phyloP scores from a whole-genome alignment of 768 basidiomycete genomes.

The Rhodotorula diobovata region DNA sequence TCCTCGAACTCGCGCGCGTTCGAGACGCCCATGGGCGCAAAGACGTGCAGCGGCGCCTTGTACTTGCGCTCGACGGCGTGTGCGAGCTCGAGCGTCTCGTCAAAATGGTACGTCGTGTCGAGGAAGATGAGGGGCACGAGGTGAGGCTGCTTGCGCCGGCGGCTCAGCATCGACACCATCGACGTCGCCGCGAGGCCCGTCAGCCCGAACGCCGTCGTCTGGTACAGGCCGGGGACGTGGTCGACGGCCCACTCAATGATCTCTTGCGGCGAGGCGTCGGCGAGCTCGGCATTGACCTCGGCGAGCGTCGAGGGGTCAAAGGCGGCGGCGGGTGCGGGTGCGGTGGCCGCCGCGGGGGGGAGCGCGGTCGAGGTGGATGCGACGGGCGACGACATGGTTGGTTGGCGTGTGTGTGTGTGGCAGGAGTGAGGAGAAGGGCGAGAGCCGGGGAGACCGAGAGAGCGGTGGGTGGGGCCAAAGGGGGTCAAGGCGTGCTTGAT shows the following conservation, averaged over 20 bases:
- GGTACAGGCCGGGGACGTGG: conserved; percentile 72
- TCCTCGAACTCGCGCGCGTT: conserved; percentile 69
- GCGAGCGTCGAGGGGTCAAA: conserved; percentile 32
- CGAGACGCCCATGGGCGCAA: conserved; percentile 67
- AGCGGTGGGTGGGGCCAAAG: no score
- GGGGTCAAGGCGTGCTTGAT: not conserved
- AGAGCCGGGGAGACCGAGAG: not conserved
- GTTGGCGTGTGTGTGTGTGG: not conserved
- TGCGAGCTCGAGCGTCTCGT: conserved; percentile 83
- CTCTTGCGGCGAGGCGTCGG: conserved; percentile 67
- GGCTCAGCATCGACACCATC: conserved; percentile 70
- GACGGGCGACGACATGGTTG: not conserved
- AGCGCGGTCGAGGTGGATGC: not conserved
- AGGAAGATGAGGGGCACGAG: conserved; percentile 79
- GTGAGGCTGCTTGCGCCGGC: conserved; percentile 45
- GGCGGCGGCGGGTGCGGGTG: not conserved
- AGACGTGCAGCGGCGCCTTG: conserved; percentile 66
- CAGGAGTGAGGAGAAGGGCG: not conserved
- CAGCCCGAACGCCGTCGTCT: conserved; percentile 89
- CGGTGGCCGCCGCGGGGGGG: no score
- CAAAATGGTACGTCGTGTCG: conserved; percentile 93
- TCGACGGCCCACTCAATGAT: conserved; percentile 80
- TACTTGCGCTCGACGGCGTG: conserved; percentile 74
- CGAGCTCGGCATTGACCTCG: conserved; percentile 68
- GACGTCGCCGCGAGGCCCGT: conserved; percentile 90